Conservation (phyloP, 257 asterid species). For the Jasminum sambac region DNA sequence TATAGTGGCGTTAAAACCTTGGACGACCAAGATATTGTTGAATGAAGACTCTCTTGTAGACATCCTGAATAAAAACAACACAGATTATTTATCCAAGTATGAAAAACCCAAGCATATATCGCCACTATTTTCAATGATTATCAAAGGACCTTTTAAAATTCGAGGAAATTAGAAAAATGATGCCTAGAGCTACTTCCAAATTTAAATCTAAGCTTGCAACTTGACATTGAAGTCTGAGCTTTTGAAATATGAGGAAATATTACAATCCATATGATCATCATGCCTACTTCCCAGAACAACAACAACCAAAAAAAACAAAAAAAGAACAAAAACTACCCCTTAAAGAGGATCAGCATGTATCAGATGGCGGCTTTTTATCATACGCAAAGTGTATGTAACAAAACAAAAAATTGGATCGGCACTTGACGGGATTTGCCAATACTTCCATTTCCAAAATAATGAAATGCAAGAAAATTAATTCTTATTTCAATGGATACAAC, state of each 20-base stretch:
- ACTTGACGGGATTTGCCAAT: neutral
- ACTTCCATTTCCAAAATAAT: neutral
- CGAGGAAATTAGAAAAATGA: constrained; percentile 13
- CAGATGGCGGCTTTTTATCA: too few relatives aligned
- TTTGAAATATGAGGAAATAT: too few relatives aligned
- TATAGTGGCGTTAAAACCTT: too few relatives aligned
- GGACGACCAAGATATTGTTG: constrained; percentile 80
- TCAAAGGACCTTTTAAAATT: constrained; percentile 16
- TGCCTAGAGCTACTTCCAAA: too few relatives aligned
- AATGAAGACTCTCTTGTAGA: constrained; percentile 61
- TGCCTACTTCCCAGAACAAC: too few relatives aligned
- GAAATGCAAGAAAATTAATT: too few relatives aligned
- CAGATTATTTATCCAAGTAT: constrained; percentile 20
- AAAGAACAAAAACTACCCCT: constrained; percentile 50
- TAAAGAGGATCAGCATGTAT: constrained; percentile 39
- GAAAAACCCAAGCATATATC: constrained; percentile 7
- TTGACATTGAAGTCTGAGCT: too few relatives aligned
- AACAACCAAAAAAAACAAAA: constrained; percentile 41
- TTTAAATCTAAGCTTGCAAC: constrained; percentile 7
- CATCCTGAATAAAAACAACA: constrained; percentile 57
- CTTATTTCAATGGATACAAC: too few relatives aligned
- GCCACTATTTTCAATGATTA: constrained; percentile 10
- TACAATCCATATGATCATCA: too few relatives aligned
- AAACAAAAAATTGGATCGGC: constrained; percentile 11
- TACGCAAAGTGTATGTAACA: constrained; percentile 16